phyloP scores from a whole-genome alignment of 257 asterid species.

The Solanum chaucha region DNA sequence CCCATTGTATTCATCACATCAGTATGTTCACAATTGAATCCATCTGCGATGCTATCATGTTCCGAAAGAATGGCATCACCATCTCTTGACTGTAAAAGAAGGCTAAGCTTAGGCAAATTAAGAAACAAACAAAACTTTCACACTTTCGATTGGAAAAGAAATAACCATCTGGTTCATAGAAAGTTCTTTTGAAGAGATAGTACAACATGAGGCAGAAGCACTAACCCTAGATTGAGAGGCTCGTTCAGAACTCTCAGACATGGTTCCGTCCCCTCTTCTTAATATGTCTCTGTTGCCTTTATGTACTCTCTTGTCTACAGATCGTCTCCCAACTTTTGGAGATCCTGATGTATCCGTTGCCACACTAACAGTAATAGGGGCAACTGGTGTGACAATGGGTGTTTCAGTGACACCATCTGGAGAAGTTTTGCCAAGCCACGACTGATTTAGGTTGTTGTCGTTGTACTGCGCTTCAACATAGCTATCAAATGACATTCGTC shows the following conservation, averaged over 20 bases:
- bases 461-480: conserved; percentile 4
- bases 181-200: conserved; percentile 6
- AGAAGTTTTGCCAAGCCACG: conserved; percentile 11
- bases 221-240: conserved; percentile 20
- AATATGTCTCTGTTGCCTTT: conserved; percentile 18
- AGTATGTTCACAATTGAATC: conserved; percentile 10
- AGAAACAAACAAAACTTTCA: neutral
- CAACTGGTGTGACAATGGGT: conserved; percentile 8
- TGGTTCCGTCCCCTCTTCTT: conserved; percentile 21
- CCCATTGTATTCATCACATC: conserved; percentile 14
- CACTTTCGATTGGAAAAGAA: neutral
- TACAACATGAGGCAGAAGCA: conserved; percentile 11
- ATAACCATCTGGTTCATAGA: conserved; percentile 21
- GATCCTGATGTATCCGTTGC: conserved; percentile 13
- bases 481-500: conserved; percentile 19
- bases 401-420: conserved; percentile 16
- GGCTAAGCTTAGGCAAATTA: neutral
- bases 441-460: conserved; percentile 16
- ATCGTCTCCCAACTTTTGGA: conserved; percentile 21
- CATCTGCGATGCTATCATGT: conserved; percentile 11
- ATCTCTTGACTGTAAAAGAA: conserved; percentile 34
- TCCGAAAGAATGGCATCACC: conserved; percentile 14
- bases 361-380: conserved; percentile 13
- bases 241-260: conserved; percentile 25
- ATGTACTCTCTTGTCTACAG: conserved; percentile 17